Evolutionary conservation across 73 alveolate genomes (phyloP).

Genomic region (Paramecium primaurelia): DNA sequence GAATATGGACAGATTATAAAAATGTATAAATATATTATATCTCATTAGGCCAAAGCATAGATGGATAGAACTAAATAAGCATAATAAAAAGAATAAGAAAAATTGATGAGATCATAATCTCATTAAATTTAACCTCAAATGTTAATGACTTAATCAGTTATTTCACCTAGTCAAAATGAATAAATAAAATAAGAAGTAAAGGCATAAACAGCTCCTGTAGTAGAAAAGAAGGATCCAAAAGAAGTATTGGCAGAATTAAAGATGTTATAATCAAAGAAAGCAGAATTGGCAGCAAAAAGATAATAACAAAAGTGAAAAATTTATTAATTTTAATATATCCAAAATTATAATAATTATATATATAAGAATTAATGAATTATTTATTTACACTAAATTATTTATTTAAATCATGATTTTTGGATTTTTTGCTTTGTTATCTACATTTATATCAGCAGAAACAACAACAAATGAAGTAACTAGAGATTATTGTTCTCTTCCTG

Average conservation of each 20-base stretch:
- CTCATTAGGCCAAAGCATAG: background rate
- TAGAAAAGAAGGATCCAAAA: background rate
- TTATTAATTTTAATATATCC: background rate
- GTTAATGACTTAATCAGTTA: background rate
- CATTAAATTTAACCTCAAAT: background rate
- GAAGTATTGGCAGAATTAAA: conserved; percentile 37
- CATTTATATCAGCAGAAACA: background rate
- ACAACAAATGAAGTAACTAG: background rate
- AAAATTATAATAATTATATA: background rate
- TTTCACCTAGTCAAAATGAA: background rate
- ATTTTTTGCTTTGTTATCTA: background rate
- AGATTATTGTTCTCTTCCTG: conserved; percentile 33
- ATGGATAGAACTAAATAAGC: background rate
- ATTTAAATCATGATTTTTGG: background rate
- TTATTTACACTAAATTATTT: background rate
- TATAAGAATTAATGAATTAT: background rate
- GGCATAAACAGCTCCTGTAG: background rate
- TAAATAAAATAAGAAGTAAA: background rate
- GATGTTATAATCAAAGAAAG: conserved; percentile 2
- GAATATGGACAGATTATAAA: conserved; percentile 49
- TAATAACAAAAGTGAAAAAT: background rate
- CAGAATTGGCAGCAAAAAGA: conserved; percentile 25
- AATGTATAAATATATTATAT: background rate
- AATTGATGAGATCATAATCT: background rate
- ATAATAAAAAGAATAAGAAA: background rate